Evolutionary conservation across 2,329 filamentous ascomycete species (phyloP).

Genomic region (Podosphaera fusca): DNA sequence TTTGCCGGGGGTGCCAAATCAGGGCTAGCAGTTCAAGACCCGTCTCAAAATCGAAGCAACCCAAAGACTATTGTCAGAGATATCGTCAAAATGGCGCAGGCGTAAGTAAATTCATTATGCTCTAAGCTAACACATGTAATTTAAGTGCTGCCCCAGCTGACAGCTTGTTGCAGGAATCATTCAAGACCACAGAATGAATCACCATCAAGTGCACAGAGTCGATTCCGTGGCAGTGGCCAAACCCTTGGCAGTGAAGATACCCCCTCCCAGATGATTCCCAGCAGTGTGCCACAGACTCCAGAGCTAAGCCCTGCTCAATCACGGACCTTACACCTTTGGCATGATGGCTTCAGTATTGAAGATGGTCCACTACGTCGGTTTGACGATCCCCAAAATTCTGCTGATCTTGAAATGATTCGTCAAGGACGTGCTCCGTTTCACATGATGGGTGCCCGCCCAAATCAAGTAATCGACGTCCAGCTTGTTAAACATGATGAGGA

Average conservation of each 20-base stretch:
- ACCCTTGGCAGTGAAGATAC: conserved; percentile 60
- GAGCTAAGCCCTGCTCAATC: conserved; percentile 24
- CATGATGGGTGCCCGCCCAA: conserved; percentile 51
- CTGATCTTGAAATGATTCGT: conserved; percentile 53
- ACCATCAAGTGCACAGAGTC: conserved; percentile 23
- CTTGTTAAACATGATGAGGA: conserved; percentile 49
- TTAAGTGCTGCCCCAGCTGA: not conserved
- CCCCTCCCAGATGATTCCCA: conserved; percentile 43
- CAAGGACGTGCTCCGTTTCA: conserved; percentile 53
- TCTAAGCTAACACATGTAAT: not conserved
- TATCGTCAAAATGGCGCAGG: conserved; percentile 38
- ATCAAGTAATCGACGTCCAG: conserved; percentile 59
- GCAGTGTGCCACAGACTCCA: conserved; percentile 23
- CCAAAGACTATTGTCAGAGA: conserved; percentile 35
- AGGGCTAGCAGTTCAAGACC: conserved; percentile 43
- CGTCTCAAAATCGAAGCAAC: conserved; percentile 22
- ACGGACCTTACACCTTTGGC: conserved; percentile 57
- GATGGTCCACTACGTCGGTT: conserved; percentile 58
- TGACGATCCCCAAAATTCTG: conserved; percentile 53
- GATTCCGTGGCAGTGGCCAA: conserved; percentile 48
- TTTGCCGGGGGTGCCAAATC: conserved; percentile 78
- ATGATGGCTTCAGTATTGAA: conserved; percentile 66
- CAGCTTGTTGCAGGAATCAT: conserved; percentile 27
- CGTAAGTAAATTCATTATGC: conserved; percentile 19
- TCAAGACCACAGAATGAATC: conserved; percentile 30